Conservation (phyloP, 495 filamentous ascomycete genomes). For the Jackrogersella minutella region DNA sequence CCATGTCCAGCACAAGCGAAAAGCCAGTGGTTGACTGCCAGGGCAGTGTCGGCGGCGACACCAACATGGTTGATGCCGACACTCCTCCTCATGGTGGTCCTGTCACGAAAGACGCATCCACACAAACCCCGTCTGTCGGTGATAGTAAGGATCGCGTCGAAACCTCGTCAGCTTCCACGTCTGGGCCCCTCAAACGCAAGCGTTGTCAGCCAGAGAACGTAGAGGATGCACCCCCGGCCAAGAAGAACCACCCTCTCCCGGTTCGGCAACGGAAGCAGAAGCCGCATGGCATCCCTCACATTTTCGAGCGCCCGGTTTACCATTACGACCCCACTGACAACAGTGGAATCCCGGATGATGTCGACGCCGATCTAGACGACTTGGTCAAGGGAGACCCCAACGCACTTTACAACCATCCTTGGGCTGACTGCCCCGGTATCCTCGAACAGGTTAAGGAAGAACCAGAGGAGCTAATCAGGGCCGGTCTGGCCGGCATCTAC, state of each 20-base stretch:
- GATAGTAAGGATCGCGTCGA: too few relatives aligned
- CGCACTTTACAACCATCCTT: background rate
- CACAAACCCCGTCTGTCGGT: too few relatives aligned
- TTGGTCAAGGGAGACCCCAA: background rate
- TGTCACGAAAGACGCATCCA: too few relatives aligned
- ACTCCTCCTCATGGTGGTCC: too few relatives aligned
- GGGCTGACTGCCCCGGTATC: background rate
- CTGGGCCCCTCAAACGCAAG: background rate
- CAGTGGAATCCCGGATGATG: background rate
- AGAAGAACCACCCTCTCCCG: background rate
- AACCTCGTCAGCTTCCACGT: too few relatives aligned
- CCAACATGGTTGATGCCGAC: too few relatives aligned
- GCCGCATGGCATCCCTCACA: background rate
- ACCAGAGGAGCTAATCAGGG: too few relatives aligned
- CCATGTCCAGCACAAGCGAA: too few relatives aligned
- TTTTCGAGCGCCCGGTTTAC: background rate
- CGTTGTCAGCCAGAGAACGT: background rate
- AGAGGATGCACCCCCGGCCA: background rate
- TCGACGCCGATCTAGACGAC: slow-evolving; percentile 20
- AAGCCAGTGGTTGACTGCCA: too few relatives aligned
- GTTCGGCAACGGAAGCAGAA: background rate
- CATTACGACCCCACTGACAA: background rate
- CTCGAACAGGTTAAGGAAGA: background rate
- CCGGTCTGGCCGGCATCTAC: background rate
- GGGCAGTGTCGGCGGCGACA: too few relatives aligned